Base-by-base conservation (phyloP, 345 rosid species). In the Streptanthus diversifolius region DNA sequence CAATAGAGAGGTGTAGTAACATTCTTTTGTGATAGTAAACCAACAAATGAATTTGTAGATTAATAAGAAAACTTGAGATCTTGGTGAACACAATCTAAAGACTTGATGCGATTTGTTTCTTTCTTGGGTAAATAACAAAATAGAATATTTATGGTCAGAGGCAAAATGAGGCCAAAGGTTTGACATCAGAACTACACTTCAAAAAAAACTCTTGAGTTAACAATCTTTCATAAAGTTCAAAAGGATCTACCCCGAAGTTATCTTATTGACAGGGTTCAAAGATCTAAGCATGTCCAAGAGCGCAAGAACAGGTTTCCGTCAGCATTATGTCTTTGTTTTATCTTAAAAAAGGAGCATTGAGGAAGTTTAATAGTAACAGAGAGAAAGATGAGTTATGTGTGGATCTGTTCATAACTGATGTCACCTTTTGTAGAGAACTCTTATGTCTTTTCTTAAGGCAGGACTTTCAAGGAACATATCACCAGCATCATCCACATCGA, bases 371-470 rank as follows among this genome's bases (percentile, higher is more conserved):
- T 12, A 41, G 17, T 19, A 9, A 1, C 37, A 9, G 37, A 37
- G 59, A 64, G 29, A 68, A 48, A 64, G 7, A 24, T 24, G 17
- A 70, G 10, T 1, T 57, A 73, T 15, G 62, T 19, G 33, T 51
- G 15, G 62, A 39, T 39, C 21, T 25, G 37, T 15, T 54, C 60
- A 45, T 41, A 35, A 8, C 40, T 29, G 41, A 67, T 47, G 80
- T 68, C 71, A 93, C 97, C 96, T 90, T 85, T 71, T 85, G 86
- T 87, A 87, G 73, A 95, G 74, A 51, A 40, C 79, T 74, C 61
- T 82, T 22, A 95, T 66, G 67, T 95, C 95, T 77, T 85, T 87
- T 63, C 79, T 74, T 15, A 90, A 73, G 40, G 72, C 24, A 1
- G 81, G 89, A 51, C 85, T 88, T 65, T 87, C 96, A 66, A 91